These are phyloP conservation scores for Sphaceloma murrayae DNA, from an alignment of 2,329 filamentous ascomycete species.

Conservation along the genomic window DNA sequence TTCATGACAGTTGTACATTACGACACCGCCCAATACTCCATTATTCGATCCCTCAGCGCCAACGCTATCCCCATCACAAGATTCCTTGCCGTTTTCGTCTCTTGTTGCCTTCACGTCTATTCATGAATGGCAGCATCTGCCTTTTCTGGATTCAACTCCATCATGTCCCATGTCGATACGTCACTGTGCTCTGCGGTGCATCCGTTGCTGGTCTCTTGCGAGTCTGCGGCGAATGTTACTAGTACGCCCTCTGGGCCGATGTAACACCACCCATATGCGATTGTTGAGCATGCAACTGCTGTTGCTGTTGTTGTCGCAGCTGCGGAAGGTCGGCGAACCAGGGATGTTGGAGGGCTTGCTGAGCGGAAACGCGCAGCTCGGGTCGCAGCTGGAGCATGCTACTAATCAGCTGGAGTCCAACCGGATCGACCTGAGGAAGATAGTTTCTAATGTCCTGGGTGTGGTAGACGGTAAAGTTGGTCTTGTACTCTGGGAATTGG, in stretches of 20 bases:
- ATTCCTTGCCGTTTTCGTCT: no score
- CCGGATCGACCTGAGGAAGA: slow-evolving; percentile 77
- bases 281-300: slow-evolving; percentile 18
- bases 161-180: background rate
- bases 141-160: background rate
- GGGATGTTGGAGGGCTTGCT: slow-evolving; percentile 76
- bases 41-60: slow-evolving; percentile 5
- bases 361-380: slow-evolving; percentile 80
- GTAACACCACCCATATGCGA: slow-evolving; percentile 17
- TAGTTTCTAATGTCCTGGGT: slow-evolving; percentile 84
- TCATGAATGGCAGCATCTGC: background rate
- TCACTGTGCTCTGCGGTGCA: background rate
- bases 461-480: slow-evolving; percentile 85
- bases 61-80: background rate
- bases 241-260: slow-evolving; percentile 19
- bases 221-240: background rate
- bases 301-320: slow-evolving; percentile 23
- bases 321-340: slow-evolving; percentile 77
- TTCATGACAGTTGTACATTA: no score
- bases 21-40: no score
- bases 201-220: background rate
- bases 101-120: background rate
- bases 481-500: slow-evolving; percentile 95
- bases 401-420: slow-evolving; percentile 77
- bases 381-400: slow-evolving; percentile 88